Evolutionary conservation across 305 asterid genomes (phyloP), one percentile per base, ranked within the genome.

Genomic region (Caryopteris hybrid): DNA sequence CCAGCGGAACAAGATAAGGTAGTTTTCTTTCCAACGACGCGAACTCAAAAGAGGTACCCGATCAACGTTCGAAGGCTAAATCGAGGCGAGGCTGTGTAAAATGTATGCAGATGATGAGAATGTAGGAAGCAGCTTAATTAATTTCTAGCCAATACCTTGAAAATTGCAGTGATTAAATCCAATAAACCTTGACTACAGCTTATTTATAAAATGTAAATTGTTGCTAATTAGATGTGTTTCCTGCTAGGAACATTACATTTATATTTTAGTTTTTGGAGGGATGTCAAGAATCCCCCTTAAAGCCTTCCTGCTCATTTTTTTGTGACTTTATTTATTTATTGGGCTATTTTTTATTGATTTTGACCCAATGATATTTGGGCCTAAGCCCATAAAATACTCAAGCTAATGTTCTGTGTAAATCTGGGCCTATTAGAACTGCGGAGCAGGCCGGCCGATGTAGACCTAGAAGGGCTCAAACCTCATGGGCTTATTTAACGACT

Each of bases 21-120:
- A 61, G 79, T 94, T 33, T 94, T 87, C 87, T 94, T 94, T 64
- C 99, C 97, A 3, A 94, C 99, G 0, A 91, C 97, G 3, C 70
- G 97, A 71, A 86, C 88, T 34, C 88, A 80, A 71, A 91, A 94
- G 76, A 81, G 91, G 29, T 94, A 85, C 58, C 99, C 99, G 0
- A 86, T 94, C 46, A 70, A 56, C 21, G 83, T 94, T 12, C 81
- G 72, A 14, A 77, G 89, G 80, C 67, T 82, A 66, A 69, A 77
- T 33, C 29, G 58, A 71, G 70, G 12, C 31, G 22, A 48, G 52
- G 41, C 51, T 27, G 34, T 59, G 81, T 69, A 70, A 45, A 72
- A 69, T 41, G 53, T 50, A 50, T 64, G 61, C 63, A 59, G 11
- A 60, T 11, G 43, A 8, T 18, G 71, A 77, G 56, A 73, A 43